These are phyloP conservation scores for Lenzites betulinus DNA, from an alignment of 768 basidiomycete species.

Conservation along the genomic window DNA sequence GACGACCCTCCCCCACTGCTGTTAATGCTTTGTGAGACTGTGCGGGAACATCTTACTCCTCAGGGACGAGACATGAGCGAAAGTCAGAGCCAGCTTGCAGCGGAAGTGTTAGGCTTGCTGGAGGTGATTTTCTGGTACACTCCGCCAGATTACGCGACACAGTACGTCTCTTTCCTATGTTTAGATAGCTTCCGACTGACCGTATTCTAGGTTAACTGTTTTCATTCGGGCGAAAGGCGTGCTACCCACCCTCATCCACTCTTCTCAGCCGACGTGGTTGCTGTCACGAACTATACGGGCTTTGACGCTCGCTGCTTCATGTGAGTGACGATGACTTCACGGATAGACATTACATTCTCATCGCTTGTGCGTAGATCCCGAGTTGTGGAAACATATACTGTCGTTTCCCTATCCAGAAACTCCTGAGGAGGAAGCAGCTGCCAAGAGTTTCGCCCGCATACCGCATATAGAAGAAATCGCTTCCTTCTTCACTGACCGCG, in stretches of 20 bases:
- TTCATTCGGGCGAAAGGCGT: constrained; percentile 44
- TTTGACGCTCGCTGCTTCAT: constrained; percentile 54
- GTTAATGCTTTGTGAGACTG: constrained; percentile 41
- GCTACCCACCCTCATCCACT: constrained; percentile 50
- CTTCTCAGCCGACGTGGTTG: constrained; percentile 53
- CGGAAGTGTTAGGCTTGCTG: constrained; percentile 48
- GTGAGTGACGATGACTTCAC: constrained; percentile 38
- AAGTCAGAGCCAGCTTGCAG: constrained; percentile 33
- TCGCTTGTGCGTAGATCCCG: constrained; percentile 3
- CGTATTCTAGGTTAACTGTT: constrained; percentile 39
- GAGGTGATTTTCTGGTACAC: constrained; percentile 55
- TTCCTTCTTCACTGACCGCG: constrained; percentile 29
- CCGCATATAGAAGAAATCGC: constrained; percentile 36
- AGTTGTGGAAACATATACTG: constrained; percentile 22
- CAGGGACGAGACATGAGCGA: constrained; percentile 18
- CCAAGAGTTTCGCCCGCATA: constrained; percentile 23
- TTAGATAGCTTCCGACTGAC: not conserved
- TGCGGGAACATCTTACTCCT: constrained; percentile 43
- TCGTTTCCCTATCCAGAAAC: constrained; percentile 18
- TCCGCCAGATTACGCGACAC: constrained; percentile 43
- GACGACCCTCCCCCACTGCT: constrained; percentile 40
- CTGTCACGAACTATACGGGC: constrained; percentile 50
- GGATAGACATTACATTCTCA: not conserved
- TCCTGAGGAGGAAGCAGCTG: not conserved
- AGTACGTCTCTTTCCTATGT: constrained; percentile 21